Percentiles rank a stretch among this genome's conserved stretches.
Conservation (phyloP, 2,329 filamentous ascomycete species). For the Thelonectria olida region DNA sequence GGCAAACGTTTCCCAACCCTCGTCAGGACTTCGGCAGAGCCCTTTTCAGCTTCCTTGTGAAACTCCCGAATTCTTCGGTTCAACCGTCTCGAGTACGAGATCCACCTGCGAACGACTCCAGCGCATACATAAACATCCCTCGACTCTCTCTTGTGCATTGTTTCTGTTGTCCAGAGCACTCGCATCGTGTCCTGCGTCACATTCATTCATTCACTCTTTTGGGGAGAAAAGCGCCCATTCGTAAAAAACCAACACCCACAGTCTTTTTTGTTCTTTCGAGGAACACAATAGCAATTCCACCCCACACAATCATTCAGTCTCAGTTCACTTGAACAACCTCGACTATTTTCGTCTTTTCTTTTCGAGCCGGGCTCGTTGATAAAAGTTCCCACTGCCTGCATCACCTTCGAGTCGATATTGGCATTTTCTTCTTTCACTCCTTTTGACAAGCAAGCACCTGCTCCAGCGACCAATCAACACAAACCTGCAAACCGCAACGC, state of each 20-base stretch:
- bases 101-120: too few species aligned
- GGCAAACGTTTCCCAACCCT: background rate
- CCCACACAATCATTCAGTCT: background rate
- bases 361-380: slow-evolving; percentile 29
- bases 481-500: background rate
- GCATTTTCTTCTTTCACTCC: background rate
- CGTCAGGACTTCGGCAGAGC: too few species aligned
- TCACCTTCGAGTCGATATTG: background rate
- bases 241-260: background rate
- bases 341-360: background rate
- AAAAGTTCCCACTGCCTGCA: slow-evolving; percentile 3
- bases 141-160: background rate
- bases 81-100: too few species aligned
- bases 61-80: too few species aligned
- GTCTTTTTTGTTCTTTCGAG: background rate
- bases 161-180: too few species aligned
- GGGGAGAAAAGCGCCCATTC: background rate
- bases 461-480: background rate
- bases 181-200: background rate
- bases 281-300: slow-evolving; percentile 23
- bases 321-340: slow-evolving; percentile 15
- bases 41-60: too few species aligned
- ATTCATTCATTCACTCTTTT: background rate
- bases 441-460: background rate
- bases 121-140: too few species aligned